A percentile compares a stretch with the other conserved stretches of the same genome.
phyloP scores from a whole-genome alignment of 768 basidiomycete species.

The Tylopilus vinaceipallidus region DNA sequence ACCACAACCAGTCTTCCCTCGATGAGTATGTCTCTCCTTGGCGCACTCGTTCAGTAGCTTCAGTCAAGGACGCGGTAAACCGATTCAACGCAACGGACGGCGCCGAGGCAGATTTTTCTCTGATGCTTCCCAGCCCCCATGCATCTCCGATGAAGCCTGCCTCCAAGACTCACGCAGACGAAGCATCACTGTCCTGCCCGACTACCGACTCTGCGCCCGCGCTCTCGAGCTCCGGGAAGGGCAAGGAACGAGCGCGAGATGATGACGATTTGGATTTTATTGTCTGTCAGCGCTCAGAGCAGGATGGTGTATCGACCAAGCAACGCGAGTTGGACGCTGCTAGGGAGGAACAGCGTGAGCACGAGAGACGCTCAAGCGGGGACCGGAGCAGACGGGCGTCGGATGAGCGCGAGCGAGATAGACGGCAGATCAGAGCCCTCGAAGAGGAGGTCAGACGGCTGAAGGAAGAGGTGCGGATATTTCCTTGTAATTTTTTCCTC shows the following conservation, averaged over 20 bases:
- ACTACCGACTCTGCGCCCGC: background rate
- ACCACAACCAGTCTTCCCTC: slow-evolving; percentile 5
- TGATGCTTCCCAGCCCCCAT: slow-evolving; percentile 47
- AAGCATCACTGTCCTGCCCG: slow-evolving; percentile 6
- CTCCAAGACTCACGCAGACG: slow-evolving; percentile 28
- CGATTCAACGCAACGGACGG: slow-evolving; percentile 44
- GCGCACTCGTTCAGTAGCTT: slow-evolving; percentile 35
- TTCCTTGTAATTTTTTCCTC: background rate
- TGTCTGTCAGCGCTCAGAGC: slow-evolving; percentile 41
- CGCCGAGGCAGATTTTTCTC: slow-evolving; percentile 48
- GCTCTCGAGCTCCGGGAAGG: slow-evolving; percentile 33
- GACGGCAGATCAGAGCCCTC: slow-evolving; percentile 58
- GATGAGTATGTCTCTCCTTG: slow-evolving; percentile 29
- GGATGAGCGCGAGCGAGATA: slow-evolving; percentile 53
- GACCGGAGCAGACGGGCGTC: slow-evolving; percentile 30
- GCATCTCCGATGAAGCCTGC: slow-evolving; percentile 31
- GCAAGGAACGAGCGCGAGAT: slow-evolving; percentile 44
- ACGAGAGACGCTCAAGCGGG: slow-evolving; percentile 40
- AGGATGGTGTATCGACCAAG: slow-evolving; percentile 53
- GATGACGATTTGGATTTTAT: slow-evolving; percentile 28
- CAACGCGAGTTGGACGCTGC: slow-evolving; percentile 62
- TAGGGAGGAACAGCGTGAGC: slow-evolving; percentile 47
- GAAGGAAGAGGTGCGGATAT: slow-evolving; percentile 49
- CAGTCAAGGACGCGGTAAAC: slow-evolving; percentile 49
- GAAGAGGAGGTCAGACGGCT: slow-evolving; percentile 64